Evolutionary conservation across 2,329 filamentous ascomycete genomes (phyloP), one percentile per base, ranked within the genome.

Genomic region (Colletotrichum brevisporum): DNA sequence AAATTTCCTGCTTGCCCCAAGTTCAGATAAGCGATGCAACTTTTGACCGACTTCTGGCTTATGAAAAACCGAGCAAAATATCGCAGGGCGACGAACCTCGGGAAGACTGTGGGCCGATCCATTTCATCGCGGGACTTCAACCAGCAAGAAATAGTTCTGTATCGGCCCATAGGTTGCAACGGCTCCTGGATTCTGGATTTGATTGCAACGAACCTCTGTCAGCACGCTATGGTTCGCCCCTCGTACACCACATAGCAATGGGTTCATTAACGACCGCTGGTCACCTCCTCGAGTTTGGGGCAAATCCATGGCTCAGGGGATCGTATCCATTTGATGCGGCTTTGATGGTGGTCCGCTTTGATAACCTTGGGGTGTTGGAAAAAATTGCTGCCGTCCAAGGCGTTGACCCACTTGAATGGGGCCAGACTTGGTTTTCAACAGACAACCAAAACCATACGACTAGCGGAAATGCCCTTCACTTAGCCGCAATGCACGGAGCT

Each of bases 1-100:
- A 58, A 5, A 2, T 45, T 0, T n/a, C 55, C 12, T 58, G 55
- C 21, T 36, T 45, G 0, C 55, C 52, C 6, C 16, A 21, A 16
- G 5, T 21, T 0, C 0, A 0, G 2, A 16, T 54, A 1, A 12
- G 31, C 16, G 31, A 39, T 4, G 3, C 18, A 9, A 5, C 3
- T 13, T 54, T 54, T 9, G 27, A 54, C 1, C 8, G 2, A 2
- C 16, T 54, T 0, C 18, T 39, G n/a, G 16, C 9, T 0, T 45
- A 8, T 47, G 39, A 2, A 47, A 6, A 5, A 0, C 18, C 24
- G 5, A n/a, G n/a, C n/a, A n/a, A n/a, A n/a, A n/a, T n/a, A n/a
- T n/a, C n/a, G n/a, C n/a, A n/a, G n/a, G n/a, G n/a, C n/a, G n/a
- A n/a, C n/a, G 52, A 16, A 2, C 18, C 39, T 2, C 15, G 0